Percentiles rank a stretch among this genome's conserved stretches.
Conservation (phyloP, 768 basidiomycete species). For the Paxillus ammoniavirescens region DNA sequence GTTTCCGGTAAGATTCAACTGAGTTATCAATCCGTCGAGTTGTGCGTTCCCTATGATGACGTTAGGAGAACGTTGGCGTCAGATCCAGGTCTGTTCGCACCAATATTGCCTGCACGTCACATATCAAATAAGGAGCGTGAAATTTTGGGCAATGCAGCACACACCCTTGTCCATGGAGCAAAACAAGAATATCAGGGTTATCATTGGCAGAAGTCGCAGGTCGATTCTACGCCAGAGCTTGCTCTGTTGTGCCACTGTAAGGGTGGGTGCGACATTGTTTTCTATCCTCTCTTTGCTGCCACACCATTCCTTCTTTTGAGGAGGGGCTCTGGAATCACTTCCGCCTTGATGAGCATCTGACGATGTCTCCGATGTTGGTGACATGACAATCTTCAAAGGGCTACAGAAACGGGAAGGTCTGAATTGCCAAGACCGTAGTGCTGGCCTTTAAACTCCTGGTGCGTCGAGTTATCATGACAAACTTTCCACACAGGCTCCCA, state of each 20-base stretch:
- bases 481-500: too few relatives aligned
- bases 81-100: too few relatives aligned
- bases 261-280: background rate
- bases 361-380: conserved; percentile 20
- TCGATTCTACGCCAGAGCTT: too few relatives aligned
- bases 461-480: too few relatives aligned
- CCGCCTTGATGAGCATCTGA: conserved; percentile 19
- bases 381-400: too few relatives aligned
- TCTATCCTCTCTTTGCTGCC: background rate
- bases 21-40: conserved; percentile 53
- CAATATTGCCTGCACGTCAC: conserved; percentile 53
- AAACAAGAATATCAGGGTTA: conserved; percentile 50
- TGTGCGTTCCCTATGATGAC: conserved; percentile 53
- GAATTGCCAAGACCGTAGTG: too few relatives aligned
- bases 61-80: too few relatives aligned
- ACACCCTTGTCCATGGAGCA: too few relatives aligned
- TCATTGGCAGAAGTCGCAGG: too few relatives aligned
- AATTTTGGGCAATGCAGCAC: too few relatives aligned
- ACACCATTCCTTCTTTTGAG: too few relatives aligned
- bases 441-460: too few relatives aligned
- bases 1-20: conserved; percentile 54
- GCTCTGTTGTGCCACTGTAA: conserved; percentile 32
- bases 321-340: conserved; percentile 13
- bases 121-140: background rate
- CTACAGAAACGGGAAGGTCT: background rate